Evolutionary conservation across 345 rosid species (phyloP).

Genomic region (Turnera subulata): DNA sequence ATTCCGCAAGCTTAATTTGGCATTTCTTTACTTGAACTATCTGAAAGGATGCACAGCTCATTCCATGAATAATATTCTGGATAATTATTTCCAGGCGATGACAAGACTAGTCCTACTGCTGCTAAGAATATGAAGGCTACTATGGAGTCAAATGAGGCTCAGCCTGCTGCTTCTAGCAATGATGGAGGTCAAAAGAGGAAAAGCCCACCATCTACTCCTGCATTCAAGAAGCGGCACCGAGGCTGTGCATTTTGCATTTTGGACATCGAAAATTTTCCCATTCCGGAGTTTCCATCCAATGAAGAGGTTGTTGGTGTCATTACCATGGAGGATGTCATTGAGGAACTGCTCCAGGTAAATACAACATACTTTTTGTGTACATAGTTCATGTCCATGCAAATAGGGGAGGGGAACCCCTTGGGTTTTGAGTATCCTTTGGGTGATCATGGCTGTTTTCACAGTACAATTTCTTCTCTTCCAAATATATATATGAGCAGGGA

Average conservation of each 20-base stretch:
- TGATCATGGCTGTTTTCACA: slow-evolving; percentile 1
- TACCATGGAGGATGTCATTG: slow-evolving; percentile 93
- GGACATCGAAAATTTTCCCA: slow-evolving; percentile 66
- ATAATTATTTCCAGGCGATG: slow-evolving; percentile 25
- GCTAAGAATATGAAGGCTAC: slow-evolving; percentile 26
- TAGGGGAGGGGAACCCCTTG: too few species aligned
- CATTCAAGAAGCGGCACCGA: slow-evolving; percentile 81
- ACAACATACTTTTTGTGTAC: background rate
- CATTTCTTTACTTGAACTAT: too few species aligned
- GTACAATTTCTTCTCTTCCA: background rate
- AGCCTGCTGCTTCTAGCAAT: slow-evolving; percentile 26
- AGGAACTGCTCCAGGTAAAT: slow-evolving; percentile 94
- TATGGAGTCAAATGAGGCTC: slow-evolving; percentile 34
- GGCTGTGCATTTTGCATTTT: slow-evolving; percentile 88
- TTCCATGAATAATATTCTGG: too few species aligned
- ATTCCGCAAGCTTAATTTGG: too few species aligned
- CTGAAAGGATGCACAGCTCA: too few species aligned
- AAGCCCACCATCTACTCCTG: slow-evolving; percentile 46
- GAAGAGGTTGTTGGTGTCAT: slow-evolving; percentile 90
- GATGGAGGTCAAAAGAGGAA: slow-evolving; percentile 45
- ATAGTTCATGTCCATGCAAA: too few species aligned
- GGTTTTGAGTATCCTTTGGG: background rate
- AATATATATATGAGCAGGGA: too few species aligned
- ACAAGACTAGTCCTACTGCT: slow-evolving; percentile 9
- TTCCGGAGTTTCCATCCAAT: slow-evolving; percentile 59